These are phyloP conservation scores for Ulvella scutata DNA, from an alignment of 139 green algal genomes.

Conservation along the genomic window DNA sequence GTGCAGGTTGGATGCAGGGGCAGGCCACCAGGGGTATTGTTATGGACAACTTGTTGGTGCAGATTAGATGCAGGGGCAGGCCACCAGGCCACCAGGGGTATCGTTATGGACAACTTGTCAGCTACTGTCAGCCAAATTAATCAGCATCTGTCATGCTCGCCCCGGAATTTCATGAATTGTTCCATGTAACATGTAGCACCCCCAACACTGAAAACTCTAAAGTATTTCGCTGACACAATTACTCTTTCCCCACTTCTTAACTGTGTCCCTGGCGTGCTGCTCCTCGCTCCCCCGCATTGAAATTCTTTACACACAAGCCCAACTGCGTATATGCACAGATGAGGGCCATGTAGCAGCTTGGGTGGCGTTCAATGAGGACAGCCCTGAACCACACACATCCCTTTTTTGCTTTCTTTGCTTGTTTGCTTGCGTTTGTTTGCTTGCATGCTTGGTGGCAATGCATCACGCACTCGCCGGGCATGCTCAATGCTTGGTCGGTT, in stretches of 20 bases:
- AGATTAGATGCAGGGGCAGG: background rate
- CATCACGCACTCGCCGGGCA: background rate
- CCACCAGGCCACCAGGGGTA: background rate
- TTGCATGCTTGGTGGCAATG: background rate
- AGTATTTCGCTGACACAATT: background rate
- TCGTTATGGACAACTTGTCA: background rate
- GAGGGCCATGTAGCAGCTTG: background rate
- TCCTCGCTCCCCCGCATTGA: background rate
- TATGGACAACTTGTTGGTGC: background rate
- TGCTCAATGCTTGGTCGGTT: background rate
- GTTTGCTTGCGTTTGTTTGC: background rate
- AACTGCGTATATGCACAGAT: background rate
- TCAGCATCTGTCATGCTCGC: too few species aligned
- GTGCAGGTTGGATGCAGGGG: background rate
- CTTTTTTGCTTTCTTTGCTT: background rate
- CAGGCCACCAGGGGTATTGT: background rate
- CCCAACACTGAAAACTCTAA: too few species aligned
- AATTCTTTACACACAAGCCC: background rate
- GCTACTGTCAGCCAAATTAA: too few species aligned
- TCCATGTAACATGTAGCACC: too few species aligned
- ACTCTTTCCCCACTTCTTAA: background rate
- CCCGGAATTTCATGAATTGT: too few species aligned
- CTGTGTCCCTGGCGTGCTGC: background rate
- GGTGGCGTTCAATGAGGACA: too few species aligned
- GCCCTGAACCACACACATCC: too few species aligned